phyloP scores from a whole-genome alignment of 2,329 filamentous ascomycete genomes.

The Aspergillus sergii region DNA sequence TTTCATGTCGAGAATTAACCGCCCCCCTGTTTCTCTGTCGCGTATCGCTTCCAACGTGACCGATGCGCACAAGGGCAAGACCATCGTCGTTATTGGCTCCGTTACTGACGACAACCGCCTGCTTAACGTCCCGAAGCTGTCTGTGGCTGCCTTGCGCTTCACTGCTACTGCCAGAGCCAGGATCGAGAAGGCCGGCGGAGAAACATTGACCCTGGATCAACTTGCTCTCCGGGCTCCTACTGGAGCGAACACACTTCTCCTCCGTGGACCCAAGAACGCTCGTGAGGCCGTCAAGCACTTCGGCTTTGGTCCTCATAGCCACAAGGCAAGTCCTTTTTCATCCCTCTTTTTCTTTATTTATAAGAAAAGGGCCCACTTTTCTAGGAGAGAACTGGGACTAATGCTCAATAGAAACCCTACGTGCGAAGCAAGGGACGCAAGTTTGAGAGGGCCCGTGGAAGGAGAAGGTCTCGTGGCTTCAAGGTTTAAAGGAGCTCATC shows the following conservation, averaged over 20 bases:
- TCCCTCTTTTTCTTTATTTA: background rate
- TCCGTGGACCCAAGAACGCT: constrained; percentile 97
- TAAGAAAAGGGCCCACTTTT: background rate
- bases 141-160: constrained; percentile 92
- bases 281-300: constrained; percentile 99
- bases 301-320: constrained; percentile 93
- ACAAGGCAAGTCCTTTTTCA: constrained; percentile 70
- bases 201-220: constrained; percentile 95
- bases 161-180: constrained; percentile 93
- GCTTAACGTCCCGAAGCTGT: constrained; percentile 86
- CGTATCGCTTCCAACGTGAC: constrained; percentile 73
- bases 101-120: constrained; percentile 98
- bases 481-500: constrained; percentile 76
- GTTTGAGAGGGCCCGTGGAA: constrained; percentile 98
- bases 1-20: constrained; percentile 99
- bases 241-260: constrained; percentile 93
- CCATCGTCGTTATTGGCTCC: constrained; percentile 89
- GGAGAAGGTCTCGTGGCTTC: constrained; percentile 98
- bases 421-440: constrained; percentile 99
- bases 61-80: constrained; percentile 68
- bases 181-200: constrained; percentile 90
- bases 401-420: constrained; percentile 77
- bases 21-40: constrained; percentile 90
- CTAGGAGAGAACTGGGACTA: constrained; percentile 10
- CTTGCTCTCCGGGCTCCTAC: constrained; percentile 93